Evolutionary conservation across 1,284 basidiomycete species (phyloP), one percentile per base, ranked within the genome.

Genomic region (Megacollybia platyphylla): DNA sequence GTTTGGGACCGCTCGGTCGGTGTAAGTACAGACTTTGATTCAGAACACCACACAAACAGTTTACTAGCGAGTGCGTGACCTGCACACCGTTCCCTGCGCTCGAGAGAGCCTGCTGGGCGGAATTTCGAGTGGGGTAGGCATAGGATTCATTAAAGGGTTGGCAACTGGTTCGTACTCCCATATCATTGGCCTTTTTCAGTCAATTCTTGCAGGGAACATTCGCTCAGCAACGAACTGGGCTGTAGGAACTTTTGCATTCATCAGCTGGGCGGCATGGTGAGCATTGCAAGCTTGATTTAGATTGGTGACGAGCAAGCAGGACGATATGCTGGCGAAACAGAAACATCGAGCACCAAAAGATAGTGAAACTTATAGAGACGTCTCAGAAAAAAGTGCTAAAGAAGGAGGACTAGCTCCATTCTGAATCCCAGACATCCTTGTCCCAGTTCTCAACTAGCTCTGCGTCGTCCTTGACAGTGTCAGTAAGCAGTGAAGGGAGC

Each of bases 371-470:
- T 15, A 69, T 80, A 26, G 76, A 82, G 52, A 68, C 67, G 40
- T 69, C 79, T 54, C 79, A 77, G 20, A 70, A 68, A 48, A 65
- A 74, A 42, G 58, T 69, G 43, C 53, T 68, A 18, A 73, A 71
- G 50, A 54, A 58, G 30, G 55, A 65, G 42, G 63, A 65, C 28
- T 50, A 62, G 51, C 51, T 61, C 64, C 63, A 67, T 10, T 66
- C 61, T 15, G 57, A 54, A n/a, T 56, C 66, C 79, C 79, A 81
- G 8, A 74, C 61, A 13, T 73, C 68, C 48, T 71, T 67, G 44
- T 78, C 73, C 76, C 78, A 88, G 43, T 81, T 79, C 57, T 87
- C 85, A 9, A 88, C 74, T 10, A 88, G 69, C 26, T 64, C 56
- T 8, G 77, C 68, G 55, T 88, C 82, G 46, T 81, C 62, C 76